Evolutionary conservation across 352 stramenopile species (phyloP).

Genomic region (Pythium insidiosum): DNA sequence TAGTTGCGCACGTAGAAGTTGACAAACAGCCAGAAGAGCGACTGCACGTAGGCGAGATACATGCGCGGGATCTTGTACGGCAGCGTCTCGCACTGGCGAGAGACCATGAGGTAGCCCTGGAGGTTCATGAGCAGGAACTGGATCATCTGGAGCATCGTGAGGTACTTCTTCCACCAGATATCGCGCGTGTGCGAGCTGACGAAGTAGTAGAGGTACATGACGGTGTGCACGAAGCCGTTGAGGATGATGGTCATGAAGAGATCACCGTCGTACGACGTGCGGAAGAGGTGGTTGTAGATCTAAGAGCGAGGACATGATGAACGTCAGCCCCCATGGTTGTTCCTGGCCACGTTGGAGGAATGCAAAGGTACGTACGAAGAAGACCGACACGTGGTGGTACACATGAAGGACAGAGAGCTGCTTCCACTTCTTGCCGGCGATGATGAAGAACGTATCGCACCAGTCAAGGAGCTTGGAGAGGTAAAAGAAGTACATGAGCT

Average conservation of each 20-base stretch:
- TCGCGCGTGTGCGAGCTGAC: too few species aligned
- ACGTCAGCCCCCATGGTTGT: neutral
- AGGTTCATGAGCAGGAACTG: conserved; percentile 81
- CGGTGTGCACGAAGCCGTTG: conserved; percentile 95
- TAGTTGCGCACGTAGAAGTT: conserved; percentile 59
- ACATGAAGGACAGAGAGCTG: conserved; percentile 95
- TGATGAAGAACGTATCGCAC: conserved; percentile 96
- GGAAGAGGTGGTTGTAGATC: conserved; percentile 91
- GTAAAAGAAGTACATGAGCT: conserved; percentile 98
- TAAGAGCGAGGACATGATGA: conserved; percentile 1
- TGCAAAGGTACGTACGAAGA: conserved; percentile 35
- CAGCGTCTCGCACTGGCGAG: conserved; percentile 71
- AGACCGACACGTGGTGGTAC: conserved; percentile 94
- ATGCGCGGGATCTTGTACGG: conserved; percentile 43
- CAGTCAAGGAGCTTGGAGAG: conserved; percentile 95
- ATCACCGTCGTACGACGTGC: conserved; percentile 89
- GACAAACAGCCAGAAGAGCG: too few species aligned
- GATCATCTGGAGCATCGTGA: conserved; percentile 91
- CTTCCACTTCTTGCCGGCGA: conserved; percentile 93
- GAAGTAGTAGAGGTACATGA: too few species aligned
- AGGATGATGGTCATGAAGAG: conserved; percentile 91
- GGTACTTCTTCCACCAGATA: too few species aligned
- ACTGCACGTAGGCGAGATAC: conserved; percentile 93
- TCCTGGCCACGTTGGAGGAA: neutral
- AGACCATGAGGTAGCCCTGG: conserved; percentile 32